phyloP scores from a whole-genome alignment of 2,329 filamentous ascomycete genomes.

The Paraconiothyrium brasiliense region DNA sequence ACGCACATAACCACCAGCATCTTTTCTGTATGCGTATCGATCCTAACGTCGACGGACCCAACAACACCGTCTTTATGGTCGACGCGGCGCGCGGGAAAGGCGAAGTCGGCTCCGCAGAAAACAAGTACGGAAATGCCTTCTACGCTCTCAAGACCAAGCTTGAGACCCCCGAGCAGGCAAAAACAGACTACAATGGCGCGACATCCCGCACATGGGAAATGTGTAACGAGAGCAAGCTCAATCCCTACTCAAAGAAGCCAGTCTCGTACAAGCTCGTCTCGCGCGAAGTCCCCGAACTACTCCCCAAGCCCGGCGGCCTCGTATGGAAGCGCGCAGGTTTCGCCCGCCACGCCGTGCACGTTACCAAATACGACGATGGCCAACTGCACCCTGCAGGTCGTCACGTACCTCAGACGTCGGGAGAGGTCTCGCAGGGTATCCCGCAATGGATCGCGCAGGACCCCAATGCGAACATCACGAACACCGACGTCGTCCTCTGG shows the following conservation, averaged over 20 bases:
- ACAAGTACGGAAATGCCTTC: constrained; percentile 91
- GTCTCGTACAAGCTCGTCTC: constrained; percentile 90
- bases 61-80: constrained; percentile 85
- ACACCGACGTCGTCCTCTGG: constrained; percentile 90
- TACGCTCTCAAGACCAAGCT: constrained; percentile 85
- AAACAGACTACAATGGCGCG: constrained; percentile 81
- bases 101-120: constrained; percentile 81
- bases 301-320: constrained; percentile 82
- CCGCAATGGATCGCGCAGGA: constrained; percentile 79
- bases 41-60: constrained; percentile 83
- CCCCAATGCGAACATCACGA: constrained; percentile 73
- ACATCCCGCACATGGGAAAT: constrained; percentile 92
- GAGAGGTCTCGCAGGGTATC: constrained; percentile 77
- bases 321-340: constrained; percentile 93
- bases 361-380: constrained; percentile 84
- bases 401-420: constrained; percentile 87
- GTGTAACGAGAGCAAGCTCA: constrained; percentile 81
- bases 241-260: constrained; percentile 86
- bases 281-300: constrained; percentile 78
- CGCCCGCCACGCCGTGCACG: constrained; percentile 84
- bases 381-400: constrained; percentile 86
- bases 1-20: constrained; percentile 96
- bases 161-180: constrained; percentile 72
- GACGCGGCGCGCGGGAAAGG: constrained; percentile 77
- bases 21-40: constrained; percentile 91